Evolutionary conservation across 208 protist species (phyloP).

Genomic region (Leishmania mexicana): DNA sequence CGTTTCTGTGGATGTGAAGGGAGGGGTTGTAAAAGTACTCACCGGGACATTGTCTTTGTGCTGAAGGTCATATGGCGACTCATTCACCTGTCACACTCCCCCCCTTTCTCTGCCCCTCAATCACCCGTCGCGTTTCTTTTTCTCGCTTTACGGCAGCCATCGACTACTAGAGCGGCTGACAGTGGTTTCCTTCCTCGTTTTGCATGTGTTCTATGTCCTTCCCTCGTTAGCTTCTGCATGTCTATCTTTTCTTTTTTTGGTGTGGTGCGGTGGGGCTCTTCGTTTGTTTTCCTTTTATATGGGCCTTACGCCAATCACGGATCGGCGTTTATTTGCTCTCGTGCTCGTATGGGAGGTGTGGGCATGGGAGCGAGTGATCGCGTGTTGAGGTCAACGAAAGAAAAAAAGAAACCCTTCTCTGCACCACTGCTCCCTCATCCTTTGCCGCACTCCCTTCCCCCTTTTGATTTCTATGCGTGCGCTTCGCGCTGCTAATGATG

Average conservation of each 20-base stretch:
- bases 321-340: neutral
- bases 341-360: neutral
- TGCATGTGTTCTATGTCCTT: neutral
- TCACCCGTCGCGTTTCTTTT: neutral
- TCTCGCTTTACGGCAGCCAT: neutral
- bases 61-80: neutral
- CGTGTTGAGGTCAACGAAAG: neutral
- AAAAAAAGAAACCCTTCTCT: neutral
- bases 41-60: neutral
- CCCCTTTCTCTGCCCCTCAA: neutral
- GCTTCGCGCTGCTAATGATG: neutral
- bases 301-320: neutral
- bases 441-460: neutral
- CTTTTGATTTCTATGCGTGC: conserved; percentile 8
- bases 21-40: neutral
- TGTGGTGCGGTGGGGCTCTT: neutral
- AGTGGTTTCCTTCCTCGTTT: neutral
- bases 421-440: neutral
- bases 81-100: neutral
- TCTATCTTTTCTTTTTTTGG: neutral
- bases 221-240: neutral
- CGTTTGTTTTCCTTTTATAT: neutral
- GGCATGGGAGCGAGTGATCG: neutral
- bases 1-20: neutral
- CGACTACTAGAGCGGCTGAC: neutral